Evolutionary conservation across 1,284 basidiomycete species (phyloP).

Genomic region (Testicularia cyperi): DNA sequence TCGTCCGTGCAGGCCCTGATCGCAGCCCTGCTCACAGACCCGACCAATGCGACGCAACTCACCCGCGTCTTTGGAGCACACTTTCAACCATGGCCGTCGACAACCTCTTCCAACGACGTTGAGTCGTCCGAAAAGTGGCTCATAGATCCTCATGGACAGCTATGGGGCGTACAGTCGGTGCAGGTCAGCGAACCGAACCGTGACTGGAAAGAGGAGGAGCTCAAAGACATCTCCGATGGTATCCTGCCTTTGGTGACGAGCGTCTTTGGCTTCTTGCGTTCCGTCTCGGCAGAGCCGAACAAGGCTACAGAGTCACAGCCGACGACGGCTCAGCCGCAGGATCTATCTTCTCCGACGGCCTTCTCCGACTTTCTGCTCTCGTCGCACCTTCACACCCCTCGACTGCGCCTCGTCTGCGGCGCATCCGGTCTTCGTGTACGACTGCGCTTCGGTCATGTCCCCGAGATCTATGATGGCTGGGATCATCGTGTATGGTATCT

Average conservation of each 20-base stretch:
- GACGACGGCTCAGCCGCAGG: constrained; percentile 66
- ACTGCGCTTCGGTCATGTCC: constrained; percentile 71
- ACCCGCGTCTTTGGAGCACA: constrained; percentile 37
- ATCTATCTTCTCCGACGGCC: constrained; percentile 56
- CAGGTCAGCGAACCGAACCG: constrained; percentile 30
- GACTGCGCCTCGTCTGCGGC: constrained; percentile 68
- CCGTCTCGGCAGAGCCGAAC: constrained; percentile 67
- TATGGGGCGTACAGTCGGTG: constrained; percentile 42
- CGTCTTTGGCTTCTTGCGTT: constrained; percentile 65
- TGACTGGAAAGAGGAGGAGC: constrained; percentile 41
- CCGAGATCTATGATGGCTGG: constrained; percentile 71
- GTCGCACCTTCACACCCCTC: constrained; percentile 70
- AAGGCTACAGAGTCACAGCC: constrained; percentile 67
- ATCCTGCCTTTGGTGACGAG: constrained; percentile 20
- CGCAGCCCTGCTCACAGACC: constrained; percentile 34
- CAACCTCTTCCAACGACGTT: constrained; percentile 22
- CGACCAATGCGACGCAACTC: constrained; percentile 24
- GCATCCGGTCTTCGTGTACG: constrained; percentile 68
- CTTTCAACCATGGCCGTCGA: constrained; percentile 33
- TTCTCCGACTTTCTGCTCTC: constrained; percentile 71
- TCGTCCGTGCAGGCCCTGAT: constrained; percentile 35
- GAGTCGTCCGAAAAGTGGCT: constrained; percentile 40
- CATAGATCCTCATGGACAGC: constrained; percentile 33
- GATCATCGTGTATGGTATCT: constrained; percentile 31
- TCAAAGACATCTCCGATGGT: constrained; percentile 33